Conservation (phyloP, 805 yeast genomes). For the Torulaspora gathmanii region DNA sequence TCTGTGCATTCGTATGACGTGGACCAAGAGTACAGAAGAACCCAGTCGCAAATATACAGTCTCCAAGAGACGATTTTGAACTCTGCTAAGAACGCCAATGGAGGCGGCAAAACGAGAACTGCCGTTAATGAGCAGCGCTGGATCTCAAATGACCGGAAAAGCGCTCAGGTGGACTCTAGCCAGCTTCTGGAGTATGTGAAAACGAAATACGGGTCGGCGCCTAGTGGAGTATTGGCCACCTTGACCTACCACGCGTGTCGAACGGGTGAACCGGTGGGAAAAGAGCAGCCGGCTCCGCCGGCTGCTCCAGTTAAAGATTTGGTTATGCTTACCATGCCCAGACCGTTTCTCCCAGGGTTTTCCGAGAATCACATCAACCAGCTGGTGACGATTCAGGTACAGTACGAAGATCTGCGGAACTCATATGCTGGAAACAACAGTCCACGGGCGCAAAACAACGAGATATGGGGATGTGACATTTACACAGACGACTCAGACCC, state of each 20-base stretch:
- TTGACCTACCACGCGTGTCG: conserved; percentile 24
- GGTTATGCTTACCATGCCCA: conserved; percentile 16
- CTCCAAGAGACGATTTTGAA: conserved; percentile 35
- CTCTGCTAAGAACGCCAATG: conserved; percentile 12
- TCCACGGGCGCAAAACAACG: conserved; percentile 45
- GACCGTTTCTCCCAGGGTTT: conserved; percentile 29
- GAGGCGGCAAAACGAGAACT: background rate
- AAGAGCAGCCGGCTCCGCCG: background rate
- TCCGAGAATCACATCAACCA: conserved; percentile 20
- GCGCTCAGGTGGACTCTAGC: conserved; percentile 13
- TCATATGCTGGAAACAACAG: conserved; percentile 39
- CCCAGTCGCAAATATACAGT: conserved; percentile 33
- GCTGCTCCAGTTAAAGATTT: conserved; percentile 1
- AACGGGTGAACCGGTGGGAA: conserved; percentile 8
- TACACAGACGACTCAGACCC: conserved; percentile 94
- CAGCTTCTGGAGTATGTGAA: conserved; percentile 15
- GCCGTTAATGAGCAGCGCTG: background rate
- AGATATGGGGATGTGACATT: conserved; percentile 86
- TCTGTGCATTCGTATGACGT: conserved; percentile 9
- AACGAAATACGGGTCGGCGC: conserved; percentile 15
- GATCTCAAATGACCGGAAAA: background rate
- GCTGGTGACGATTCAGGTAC: conserved; percentile 21
- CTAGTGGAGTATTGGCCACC: conserved; percentile 14
- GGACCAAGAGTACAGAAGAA: conserved; percentile 28
- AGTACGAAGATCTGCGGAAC: conserved; percentile 21